Evolutionary conservation across 108 stramenopile genomes (phyloP), one percentile per base, ranked within the genome.

Genomic region (Cyclotella kingstonii): DNA sequence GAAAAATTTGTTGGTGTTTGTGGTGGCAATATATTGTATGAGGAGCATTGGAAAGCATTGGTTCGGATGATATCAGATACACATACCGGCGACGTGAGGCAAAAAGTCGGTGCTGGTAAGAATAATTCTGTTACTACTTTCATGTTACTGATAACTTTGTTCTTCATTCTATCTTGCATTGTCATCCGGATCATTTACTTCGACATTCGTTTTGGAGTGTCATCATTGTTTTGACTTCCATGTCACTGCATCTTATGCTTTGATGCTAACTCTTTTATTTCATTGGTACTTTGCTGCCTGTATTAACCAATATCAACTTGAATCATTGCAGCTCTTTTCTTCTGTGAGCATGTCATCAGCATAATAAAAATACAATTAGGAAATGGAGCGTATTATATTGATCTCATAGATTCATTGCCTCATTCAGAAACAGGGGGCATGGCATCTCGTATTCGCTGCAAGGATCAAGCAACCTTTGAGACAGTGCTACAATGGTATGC

Each of bases 321-420:
- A n/a, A 38, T 10, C 36, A 38, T 34, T 19, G 2, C 36, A 62
- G 85, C 90, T 10, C 63, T 94, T 2, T 94, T 94, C 63, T 94
- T 89, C 61, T 84, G 81, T n/a, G 93, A 90, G 67, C 93, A 94
- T 61, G 93, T 94, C 6, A 68, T 94, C 0, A 85, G 84, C 56
- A 87, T 94, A 34, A 67, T 94, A 59, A 91, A 94, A 70, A 79
- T 84, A 29, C 84, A 79, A 74, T 42, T 84, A 10, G 62, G 62
- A 0, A 66, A 72, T 22, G 81, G 83, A 1, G 66, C 52, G 42
- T 66, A 36, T 3, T 82, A 68, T 21, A 91, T 81, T 62, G 93
- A 94, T 64, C 54, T 94, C 39, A 72, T 94, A 9, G 93, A 94
- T 69, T 90, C 88, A 0, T 60, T 94, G 53, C 93, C 93, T 10